Evolutionary conservation across 176 grass and related monocot genomes (phyloP).

Genomic region (Musa schizocarpa): DNA sequence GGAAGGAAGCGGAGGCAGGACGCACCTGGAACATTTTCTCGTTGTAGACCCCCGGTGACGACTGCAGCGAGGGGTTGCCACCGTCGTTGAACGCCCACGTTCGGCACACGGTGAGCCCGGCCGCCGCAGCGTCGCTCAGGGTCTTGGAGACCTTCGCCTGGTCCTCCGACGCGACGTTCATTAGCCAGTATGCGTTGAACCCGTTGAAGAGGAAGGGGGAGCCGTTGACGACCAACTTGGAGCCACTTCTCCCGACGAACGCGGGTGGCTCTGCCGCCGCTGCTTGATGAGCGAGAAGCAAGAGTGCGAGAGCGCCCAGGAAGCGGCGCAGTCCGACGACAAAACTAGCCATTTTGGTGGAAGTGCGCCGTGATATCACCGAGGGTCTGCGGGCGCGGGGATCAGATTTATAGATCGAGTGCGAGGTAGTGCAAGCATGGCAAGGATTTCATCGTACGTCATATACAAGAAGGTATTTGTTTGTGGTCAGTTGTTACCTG

Average conservation of each 20-base stretch:
- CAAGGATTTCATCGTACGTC: no score
- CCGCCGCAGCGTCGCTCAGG: constrained; percentile 34
- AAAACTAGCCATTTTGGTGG: neutral
- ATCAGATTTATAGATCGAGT: no score
- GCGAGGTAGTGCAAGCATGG: no score
- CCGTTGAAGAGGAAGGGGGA: constrained; percentile 52
- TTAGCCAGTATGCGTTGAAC: constrained; percentile 89
- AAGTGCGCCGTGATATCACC: no score
- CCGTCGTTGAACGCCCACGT: constrained; percentile 87
- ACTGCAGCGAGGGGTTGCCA: constrained; percentile 41
- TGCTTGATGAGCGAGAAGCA: neutral
- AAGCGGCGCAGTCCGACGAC: neutral
- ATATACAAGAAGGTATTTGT: no score
- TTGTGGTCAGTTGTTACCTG: no score
- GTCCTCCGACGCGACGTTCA: constrained; percentile 37
- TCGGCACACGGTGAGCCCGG: constrained; percentile 52
- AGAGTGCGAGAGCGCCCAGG: neutral
- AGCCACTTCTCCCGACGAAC: constrained; percentile 28
- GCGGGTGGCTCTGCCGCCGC: neutral
- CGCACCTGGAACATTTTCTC: constrained; percentile 59
- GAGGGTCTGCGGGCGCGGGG: no score
- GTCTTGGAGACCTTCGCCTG: constrained; percentile 31
- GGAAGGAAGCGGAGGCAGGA: neutral
- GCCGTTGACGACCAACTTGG: constrained; percentile 28
- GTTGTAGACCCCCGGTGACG: constrained; percentile 52